Percentiles rank a stretch among this genome's conserved stretches.
These are phyloP conservation scores for Teratosphaeria zuluensis DNA, from an alignment of 2,329 filamentous ascomycete species.

Conservation along the genomic window DNA sequence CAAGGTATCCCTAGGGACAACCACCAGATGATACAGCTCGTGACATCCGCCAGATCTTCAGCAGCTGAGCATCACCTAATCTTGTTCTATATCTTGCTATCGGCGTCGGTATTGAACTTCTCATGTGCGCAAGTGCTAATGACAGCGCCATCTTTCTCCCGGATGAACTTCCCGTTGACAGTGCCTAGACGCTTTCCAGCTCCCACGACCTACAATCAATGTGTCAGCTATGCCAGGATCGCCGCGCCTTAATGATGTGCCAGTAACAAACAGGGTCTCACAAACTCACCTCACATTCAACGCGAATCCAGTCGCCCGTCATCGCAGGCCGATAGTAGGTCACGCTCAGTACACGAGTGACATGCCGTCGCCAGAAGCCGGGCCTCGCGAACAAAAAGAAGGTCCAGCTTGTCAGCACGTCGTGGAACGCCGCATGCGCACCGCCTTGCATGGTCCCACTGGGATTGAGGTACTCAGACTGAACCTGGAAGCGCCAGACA, in stretches of 20 bases:
- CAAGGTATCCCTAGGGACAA: too few species aligned
- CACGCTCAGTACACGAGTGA: conserved; percentile 30
- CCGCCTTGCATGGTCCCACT: conserved; percentile 16
- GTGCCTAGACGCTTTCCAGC: conserved; percentile 33
- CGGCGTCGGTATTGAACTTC: conserved; percentile 10
- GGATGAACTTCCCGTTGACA: conserved; percentile 31
- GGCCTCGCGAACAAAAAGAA: conserved; percentile 11
- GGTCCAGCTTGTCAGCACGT: conserved; percentile 13
- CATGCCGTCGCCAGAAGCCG: conserved; percentile 13
- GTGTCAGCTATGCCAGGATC: not conserved
- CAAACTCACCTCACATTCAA: conserved; percentile 31
- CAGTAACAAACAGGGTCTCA: too few species aligned
- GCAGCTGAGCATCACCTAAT: not conserved
- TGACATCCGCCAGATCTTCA: not conserved
- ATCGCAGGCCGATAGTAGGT: conserved; percentile 36
- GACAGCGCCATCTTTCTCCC: conserved; percentile 24
- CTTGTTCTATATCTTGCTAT: not conserved
- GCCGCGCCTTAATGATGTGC: too few species aligned
- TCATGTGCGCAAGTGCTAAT: conserved; percentile 28
- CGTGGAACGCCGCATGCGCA: conserved; percentile 13
- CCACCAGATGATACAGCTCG: too few species aligned
- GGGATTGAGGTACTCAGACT: conserved; percentile 16
- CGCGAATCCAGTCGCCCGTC: conserved; percentile 29
- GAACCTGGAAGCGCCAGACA: conserved; percentile 15
- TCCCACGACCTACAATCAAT: conserved; percentile 23